Evolutionary conservation across 345 rosid species (phyloP).

Genomic region (Gossypium arboreum): DNA sequence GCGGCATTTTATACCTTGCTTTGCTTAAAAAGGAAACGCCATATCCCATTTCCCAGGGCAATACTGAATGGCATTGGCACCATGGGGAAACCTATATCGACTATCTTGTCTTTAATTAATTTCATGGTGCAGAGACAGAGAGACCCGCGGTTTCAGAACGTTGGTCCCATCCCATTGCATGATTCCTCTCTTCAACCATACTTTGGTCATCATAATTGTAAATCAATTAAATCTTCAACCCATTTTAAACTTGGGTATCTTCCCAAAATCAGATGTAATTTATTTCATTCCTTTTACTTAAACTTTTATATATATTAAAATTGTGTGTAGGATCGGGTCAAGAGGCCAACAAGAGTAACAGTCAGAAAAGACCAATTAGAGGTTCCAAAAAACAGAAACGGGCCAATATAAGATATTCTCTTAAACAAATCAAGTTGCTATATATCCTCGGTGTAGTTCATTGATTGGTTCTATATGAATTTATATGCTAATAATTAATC

Average conservation of each 20-base stretch:
- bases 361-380: too few relatives aligned
- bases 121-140: background rate
- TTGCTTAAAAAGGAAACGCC: background rate
- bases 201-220: background rate
- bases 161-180: background rate
- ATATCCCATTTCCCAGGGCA: background rate
- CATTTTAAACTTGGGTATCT: background rate
- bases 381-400: too few relatives aligned
- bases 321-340: too few relatives aligned
- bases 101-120: background rate
- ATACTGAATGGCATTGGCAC: background rate
- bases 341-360: too few relatives aligned
- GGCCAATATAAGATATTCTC: too few relatives aligned
- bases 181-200: background rate
- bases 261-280: too few relatives aligned
- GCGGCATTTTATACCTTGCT: background rate
- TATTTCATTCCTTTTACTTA: too few relatives aligned
- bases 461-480: too few relatives aligned
- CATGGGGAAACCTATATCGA: background rate
- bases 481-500: too few relatives aligned
- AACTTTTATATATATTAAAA: too few relatives aligned
- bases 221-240: background rate
- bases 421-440: background rate
- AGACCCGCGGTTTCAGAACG: background rate
- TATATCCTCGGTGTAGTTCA: too few relatives aligned